Evolutionary conservation across 2,329 filamentous ascomycete genomes (phyloP).

Genomic region (Colletotrichum scovillei): DNA sequence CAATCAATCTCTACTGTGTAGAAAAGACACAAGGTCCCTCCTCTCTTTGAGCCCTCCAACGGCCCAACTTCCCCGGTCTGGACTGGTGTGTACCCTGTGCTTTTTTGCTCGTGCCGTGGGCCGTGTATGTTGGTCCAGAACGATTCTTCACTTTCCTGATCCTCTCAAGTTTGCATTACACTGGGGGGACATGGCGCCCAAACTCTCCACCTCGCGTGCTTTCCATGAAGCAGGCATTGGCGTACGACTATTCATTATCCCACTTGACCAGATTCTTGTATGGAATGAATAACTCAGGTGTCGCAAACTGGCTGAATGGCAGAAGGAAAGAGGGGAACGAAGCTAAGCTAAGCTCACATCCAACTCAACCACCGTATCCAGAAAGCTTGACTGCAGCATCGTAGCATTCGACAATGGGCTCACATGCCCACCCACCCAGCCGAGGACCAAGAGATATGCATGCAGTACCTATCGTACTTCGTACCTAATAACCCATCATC

Average conservation of each 20-base stretch:
- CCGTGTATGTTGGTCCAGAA: not conserved
- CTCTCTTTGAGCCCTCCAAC: not conserved
- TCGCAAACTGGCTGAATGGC: not conserved
- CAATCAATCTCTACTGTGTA: too few relatives aligned
- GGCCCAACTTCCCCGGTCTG: not conserved
- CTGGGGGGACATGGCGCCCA: not conserved
- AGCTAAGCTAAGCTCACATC: not conserved
- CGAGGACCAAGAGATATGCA: not conserved
- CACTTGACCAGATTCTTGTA: not conserved
- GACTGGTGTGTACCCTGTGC: not conserved
- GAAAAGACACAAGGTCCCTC: not conserved
- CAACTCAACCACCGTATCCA: not conserved
- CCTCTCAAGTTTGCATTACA: not conserved
- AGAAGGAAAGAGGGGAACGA: not conserved
- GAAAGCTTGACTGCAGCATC: not conserved
- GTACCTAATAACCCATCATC: too few relatives aligned
- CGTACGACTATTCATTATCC: not conserved
- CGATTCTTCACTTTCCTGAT: not conserved
- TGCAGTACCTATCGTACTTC: not conserved
- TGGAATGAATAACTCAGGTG: too few relatives aligned
- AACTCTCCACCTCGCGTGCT: not conserved
- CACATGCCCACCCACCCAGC: not conserved
- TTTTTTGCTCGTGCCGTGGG: not conserved
- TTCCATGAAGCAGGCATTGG: not conserved
- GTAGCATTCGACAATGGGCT: not conserved